These are phyloP conservation scores for Fraxinus anomala DNA, from an alignment of 257 asterid genomes.

Conservation along the genomic window DNA sequence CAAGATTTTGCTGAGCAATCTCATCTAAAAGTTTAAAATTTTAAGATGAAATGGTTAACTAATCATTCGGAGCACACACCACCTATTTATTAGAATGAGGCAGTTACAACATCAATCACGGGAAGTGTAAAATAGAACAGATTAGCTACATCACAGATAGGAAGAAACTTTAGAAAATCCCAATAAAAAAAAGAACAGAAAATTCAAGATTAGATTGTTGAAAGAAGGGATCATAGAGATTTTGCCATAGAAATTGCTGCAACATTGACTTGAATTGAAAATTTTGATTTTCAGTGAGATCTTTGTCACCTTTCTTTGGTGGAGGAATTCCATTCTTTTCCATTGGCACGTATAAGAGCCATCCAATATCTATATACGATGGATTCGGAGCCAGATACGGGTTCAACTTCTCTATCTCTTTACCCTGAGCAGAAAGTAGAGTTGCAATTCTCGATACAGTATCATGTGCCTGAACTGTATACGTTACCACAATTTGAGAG, in stretches of 20 bases:
- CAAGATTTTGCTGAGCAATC: neutral
- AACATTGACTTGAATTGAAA: neutral
- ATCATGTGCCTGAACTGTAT: constrained; percentile 66
- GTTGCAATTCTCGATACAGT: constrained; percentile 47
- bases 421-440: constrained; percentile 51
- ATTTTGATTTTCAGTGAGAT: neutral
- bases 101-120: no score
- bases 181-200: no score
- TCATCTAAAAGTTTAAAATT: neutral
- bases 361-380: constrained; percentile 45
- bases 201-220: neutral
- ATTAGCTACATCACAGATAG: no score
- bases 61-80: neutral
- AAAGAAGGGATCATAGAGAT: neutral
- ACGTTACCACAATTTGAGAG: constrained; percentile 60
- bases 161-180: no score
- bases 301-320: constrained; percentile 35
- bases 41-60: neutral
- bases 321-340: constrained; percentile 44
- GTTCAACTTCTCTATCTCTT: constrained; percentile 52
- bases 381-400: constrained; percentile 41
- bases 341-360: constrained; percentile 72
- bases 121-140: no score
- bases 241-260: neutral
- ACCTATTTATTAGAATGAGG: no score